These are phyloP conservation scores for Ampelomyces quisqualis DNA, from an alignment of 2,329 filamentous ascomycete species.

Conservation along the genomic window DNA sequence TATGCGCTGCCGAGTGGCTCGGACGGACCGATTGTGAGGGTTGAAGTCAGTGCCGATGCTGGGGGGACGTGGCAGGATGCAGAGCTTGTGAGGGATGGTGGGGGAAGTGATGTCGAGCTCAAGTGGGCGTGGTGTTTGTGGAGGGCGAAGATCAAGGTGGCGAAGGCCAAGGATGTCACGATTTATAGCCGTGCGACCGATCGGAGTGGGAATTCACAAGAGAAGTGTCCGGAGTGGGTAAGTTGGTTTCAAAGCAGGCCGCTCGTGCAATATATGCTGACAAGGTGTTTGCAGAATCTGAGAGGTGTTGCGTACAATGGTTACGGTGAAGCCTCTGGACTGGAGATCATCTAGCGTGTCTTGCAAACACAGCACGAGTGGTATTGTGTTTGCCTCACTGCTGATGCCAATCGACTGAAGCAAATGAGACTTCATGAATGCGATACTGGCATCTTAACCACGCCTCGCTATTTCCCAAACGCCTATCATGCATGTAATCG, in stretches of 20 bases:
- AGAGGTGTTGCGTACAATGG: slow-evolving; percentile 62
- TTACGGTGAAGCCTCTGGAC: slow-evolving; percentile 55
- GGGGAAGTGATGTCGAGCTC: slow-evolving; percentile 29
- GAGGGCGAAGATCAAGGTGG: slow-evolving; percentile 49
- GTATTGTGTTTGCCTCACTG: not conserved
- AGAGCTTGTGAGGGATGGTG: slow-evolving; percentile 35
- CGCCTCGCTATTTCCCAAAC: slow-evolving; percentile 4
- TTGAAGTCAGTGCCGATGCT: slow-evolving; percentile 56
- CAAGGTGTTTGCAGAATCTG: too few species aligned
- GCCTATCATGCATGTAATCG: slow-evolving; percentile 15
- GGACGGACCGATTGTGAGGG: slow-evolving; percentile 54
- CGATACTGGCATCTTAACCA: too few species aligned
- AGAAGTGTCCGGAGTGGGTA: slow-evolving; percentile 52
- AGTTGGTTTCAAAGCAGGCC: too few species aligned
- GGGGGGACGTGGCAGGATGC: slow-evolving; percentile 55
- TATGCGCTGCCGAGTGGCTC: slow-evolving; percentile 59
- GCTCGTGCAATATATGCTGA: too few species aligned
- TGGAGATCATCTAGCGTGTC: slow-evolving; percentile 45
- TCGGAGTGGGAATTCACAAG: slow-evolving; percentile 54
- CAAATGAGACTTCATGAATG: too few species aligned
- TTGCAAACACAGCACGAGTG: not conserved
- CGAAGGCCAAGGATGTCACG: slow-evolving; percentile 45
- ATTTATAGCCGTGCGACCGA: slow-evolving; percentile 60
- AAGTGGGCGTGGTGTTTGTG: slow-evolving; percentile 62
- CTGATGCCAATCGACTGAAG: too few species aligned